Percentiles rank a stretch among this genome's conserved stretches.
These are phyloP conservation scores for Rhodotorula sp. DNA, from an alignment of 1,284 basidiomycete species.

Conservation along the genomic window DNA sequence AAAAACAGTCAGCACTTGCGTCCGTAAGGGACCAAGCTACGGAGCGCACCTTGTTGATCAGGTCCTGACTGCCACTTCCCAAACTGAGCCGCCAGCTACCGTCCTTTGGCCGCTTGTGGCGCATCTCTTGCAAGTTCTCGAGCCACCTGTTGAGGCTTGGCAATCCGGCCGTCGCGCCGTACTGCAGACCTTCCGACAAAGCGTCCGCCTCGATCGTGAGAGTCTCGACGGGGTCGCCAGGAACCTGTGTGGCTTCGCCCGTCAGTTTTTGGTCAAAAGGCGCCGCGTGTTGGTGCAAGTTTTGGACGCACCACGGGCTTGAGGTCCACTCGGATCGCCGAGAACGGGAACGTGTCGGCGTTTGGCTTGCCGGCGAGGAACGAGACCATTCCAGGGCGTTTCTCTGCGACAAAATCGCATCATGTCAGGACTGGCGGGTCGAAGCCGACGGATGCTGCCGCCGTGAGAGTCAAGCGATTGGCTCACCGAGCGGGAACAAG, in stretches of 20 bases:
- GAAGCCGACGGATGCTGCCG: not conserved
- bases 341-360: slow-evolving; percentile 84
- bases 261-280: not conserved
- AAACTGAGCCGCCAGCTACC: slow-evolving; percentile 71
- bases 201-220: slow-evolving; percentile 48
- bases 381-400: slow-evolving; percentile 75
- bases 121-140: slow-evolving; percentile 43
- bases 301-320: slow-evolving; percentile 30
- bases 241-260: slow-evolving; percentile 2
- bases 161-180: slow-evolving; percentile 69
- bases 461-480: not conserved
- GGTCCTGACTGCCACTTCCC: slow-evolving; percentile 78
- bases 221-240: slow-evolving; percentile 28
- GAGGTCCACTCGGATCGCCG: slow-evolving; percentile 45
- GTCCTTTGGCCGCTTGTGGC: slow-evolving; percentile 52
- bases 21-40: not conserved
- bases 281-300: not conserved
- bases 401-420: slow-evolving; percentile 53
- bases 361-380: slow-evolving; percentile 67
- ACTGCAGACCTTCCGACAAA: slow-evolving; percentile 49
- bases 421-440: not conserved
- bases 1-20: not conserved
- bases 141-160: slow-evolving; percentile 58
- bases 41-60: slow-evolving; percentile 71
- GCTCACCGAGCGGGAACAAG: slow-evolving; percentile 63